Evolutionary conservation across 2,329 filamentous ascomycete genomes (phyloP).

Genomic region (Gaeumannomyces sp.): DNA sequence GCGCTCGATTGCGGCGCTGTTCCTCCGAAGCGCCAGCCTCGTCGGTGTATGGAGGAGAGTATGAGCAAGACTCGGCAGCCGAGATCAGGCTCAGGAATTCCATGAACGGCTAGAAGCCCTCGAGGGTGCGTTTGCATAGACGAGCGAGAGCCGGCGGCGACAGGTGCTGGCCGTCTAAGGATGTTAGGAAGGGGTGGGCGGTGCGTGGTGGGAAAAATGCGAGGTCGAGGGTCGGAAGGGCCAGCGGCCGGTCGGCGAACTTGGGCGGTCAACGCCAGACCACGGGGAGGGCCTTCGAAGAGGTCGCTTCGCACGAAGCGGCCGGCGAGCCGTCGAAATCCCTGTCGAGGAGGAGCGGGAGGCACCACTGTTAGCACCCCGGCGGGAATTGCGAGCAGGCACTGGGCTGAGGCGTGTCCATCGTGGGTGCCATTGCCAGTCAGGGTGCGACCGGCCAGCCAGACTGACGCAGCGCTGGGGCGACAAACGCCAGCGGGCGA

Average conservation of each 20-base stretch:
- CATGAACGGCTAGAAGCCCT: constrained; percentile 21
- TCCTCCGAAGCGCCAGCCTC: constrained; percentile 3
- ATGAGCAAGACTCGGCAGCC: constrained; percentile 15
- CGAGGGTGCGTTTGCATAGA: constrained; percentile 7
- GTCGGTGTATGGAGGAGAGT: constrained; percentile 7
- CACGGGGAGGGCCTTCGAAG: background rate
- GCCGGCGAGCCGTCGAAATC: background rate
- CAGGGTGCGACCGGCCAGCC: constrained; percentile 1
- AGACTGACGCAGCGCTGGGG: background rate
- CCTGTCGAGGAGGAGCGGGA: background rate
- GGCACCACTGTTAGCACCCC: background rate
- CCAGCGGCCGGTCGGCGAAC: constrained; percentile 3
- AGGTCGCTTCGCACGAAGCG: constrained; percentile 1
- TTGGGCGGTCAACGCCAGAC: constrained; percentile 7
- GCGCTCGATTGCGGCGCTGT: constrained; percentile 3
- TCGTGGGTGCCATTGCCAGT: background rate
- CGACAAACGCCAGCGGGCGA: background rate
- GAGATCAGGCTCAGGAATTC: constrained; percentile 25
- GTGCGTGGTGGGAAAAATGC: background rate
- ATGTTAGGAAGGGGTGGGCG: background rate
- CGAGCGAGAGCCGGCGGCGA: background rate
- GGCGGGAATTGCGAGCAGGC: background rate
- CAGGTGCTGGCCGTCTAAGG: background rate
- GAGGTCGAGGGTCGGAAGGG: background rate
- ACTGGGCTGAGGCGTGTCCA: background rate